A percentile compares a stretch with the other conserved stretches of the same genome.
Evolutionary conservation across 805 yeast species (phyloP).

Genomic region (Starmera pachycereana): DNA sequence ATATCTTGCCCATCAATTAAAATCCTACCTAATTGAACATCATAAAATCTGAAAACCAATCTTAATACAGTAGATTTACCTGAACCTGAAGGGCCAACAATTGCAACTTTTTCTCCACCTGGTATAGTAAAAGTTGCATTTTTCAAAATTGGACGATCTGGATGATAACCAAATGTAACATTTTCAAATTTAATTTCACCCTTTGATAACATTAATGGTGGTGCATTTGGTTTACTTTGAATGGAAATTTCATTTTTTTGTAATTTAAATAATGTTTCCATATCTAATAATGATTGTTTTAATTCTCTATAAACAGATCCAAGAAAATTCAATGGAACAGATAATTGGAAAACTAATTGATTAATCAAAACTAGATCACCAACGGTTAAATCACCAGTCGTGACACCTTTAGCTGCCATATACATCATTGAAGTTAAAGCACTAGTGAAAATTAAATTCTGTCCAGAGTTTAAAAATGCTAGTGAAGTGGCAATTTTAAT

Average conservation of each 20-base stretch:
- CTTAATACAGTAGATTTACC: conserved; percentile 88
- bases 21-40: conserved; percentile 67
- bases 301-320: conserved; percentile 95
- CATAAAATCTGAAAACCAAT: conserved; percentile 83
- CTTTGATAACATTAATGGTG: conserved; percentile 39
- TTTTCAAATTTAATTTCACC: conserved; percentile 80
- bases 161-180: conserved; percentile 87
- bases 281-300: conserved; percentile 85
- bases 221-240: conserved; percentile 51
- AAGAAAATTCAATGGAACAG: conserved; percentile 87
- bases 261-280: conserved; percentile 87
- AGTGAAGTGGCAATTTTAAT: no score
- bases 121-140: conserved; percentile 82
- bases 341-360: conserved; percentile 90
- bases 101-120: conserved; percentile 83
- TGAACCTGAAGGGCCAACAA: conserved; percentile 94
- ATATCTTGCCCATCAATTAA: conserved; percentile 86
- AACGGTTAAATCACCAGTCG: no score
- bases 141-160: conserved; percentile 73
- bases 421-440: no score
- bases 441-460: no score
- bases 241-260: conserved; percentile 67
- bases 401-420: no score
- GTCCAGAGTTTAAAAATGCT: no score
- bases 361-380: no score